A percentile compares a stretch with the other conserved stretches of the same genome.
phyloP scores from a whole-genome alignment of 352 stramenopile genomes.

The Ochromonadaceae sp. region DNA sequence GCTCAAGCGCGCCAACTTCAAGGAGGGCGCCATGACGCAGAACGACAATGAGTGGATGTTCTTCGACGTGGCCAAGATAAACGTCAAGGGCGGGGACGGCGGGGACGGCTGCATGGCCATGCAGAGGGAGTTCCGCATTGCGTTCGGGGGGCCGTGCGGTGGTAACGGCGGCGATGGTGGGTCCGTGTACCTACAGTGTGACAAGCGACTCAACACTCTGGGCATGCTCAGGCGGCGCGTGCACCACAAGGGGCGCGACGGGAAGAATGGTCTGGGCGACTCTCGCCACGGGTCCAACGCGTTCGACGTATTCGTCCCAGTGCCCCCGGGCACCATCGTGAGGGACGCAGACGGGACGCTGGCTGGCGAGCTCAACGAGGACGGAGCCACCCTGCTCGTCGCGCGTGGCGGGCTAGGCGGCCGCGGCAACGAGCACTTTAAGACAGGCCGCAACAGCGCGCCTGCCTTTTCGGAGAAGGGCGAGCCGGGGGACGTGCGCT shows the following conservation, averaged over 20 bases:
- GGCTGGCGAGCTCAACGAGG: constrained; percentile 43
- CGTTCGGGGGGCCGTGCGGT: constrained; percentile 46
- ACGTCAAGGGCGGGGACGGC: constrained; percentile 47
- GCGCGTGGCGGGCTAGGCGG: constrained; percentile 49
- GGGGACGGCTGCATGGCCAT: constrained; percentile 56
- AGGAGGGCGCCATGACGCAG: not conserved
- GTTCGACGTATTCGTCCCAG: constrained; percentile 38
- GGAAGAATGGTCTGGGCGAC: constrained; percentile 48
- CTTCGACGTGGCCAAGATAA: constrained; percentile 53
- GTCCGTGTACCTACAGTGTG: constrained; percentile 42
- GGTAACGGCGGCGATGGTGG: constrained; percentile 44
- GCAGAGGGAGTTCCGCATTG: constrained; percentile 46
- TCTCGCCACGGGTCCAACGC: constrained; percentile 40
- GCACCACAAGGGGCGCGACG: constrained; percentile 37
- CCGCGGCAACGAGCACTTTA: constrained; percentile 54
- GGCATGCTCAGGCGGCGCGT: constrained; percentile 40
- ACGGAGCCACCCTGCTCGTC: constrained; percentile 47
- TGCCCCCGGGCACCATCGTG: constrained; percentile 56
- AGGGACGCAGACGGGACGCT: constrained; percentile 43
- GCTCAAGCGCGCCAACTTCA: too few species aligned
- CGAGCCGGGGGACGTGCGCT: constrained; percentile 72
- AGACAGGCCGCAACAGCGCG: constrained; percentile 41
- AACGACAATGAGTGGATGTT: constrained; percentile 40
- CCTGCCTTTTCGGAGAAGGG: constrained; percentile 53
- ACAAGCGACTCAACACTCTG: constrained; percentile 51